Evolutionary conservation across 1,284 basidiomycete species (phyloP), one percentile per base, ranked within the genome.

Genomic region (Boletellus dicymbophilus): DNA sequence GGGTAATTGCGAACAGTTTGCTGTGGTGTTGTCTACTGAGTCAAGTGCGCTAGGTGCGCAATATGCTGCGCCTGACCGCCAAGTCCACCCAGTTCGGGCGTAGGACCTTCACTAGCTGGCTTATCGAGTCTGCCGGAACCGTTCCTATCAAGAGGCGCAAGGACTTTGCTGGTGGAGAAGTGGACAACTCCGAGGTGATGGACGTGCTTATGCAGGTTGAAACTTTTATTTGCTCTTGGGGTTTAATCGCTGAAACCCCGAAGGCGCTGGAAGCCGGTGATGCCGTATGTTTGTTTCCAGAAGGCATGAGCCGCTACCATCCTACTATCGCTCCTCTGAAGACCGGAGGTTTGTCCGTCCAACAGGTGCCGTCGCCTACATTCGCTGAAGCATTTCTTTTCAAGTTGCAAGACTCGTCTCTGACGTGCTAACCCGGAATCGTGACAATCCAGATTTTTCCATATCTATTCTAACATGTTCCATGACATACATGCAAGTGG

Each of bases 51-150:
- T 44, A 67, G 68, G 81, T 75, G 54, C 84, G 91, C n/a, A 84
- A 85, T 55, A 82, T 92, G 73, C 69, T 94, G 4, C 81, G 91
- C 10, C 70, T 94, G 44, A 94, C 91, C 0, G 91, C 91, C 12
- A 94, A 94, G 63, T 80, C 88, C 25, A 91, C 90, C 1, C 86
- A 89, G 59, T 94, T 94, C 58, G 88, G 90, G 6, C 84, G 77
- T 46, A 77, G 67, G 53, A 93, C 90, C 4, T 91, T 94, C 66
- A 91, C 88, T 3, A 90, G 87, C 56, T 93, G 92, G 91, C 76
- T 94, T 18, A 91, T 94, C 46, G 90, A 93, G 63, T 85, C 84
- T 23, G 88, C 88, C 3, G 91, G 91, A 15, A 91, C 92, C 2
- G 78, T 94, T 1, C 92, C 91, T 1, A 80, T 94, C 39, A 82